phyloP scores from a whole-genome alignment of 768 basidiomycete species.

The Collybia sordida region DNA sequence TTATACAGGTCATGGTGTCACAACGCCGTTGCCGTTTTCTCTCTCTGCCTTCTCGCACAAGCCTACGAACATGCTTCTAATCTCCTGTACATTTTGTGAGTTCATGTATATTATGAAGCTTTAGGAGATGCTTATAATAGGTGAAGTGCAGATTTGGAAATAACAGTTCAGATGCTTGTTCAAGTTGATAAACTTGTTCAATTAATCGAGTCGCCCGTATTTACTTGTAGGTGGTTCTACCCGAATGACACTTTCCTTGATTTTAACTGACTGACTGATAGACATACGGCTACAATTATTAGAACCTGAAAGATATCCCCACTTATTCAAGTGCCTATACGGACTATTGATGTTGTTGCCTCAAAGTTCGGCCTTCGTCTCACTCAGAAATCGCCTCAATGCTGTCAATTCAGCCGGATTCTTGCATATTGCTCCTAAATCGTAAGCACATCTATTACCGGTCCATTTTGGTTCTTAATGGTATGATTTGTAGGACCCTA shows the following conservation, averaged over 20 bases:
- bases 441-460: slow-evolving; percentile 45
- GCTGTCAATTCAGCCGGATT: slow-evolving; percentile 96
- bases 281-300: slow-evolving; percentile 90
- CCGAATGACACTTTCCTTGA: neutral
- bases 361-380: slow-evolving; percentile 95
- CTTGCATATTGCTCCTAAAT: slow-evolving; percentile 83
- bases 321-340: slow-evolving; percentile 96
- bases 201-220: slow-evolving; percentile 96
- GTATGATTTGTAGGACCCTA: slow-evolving; percentile 19
- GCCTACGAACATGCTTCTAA: slow-evolving; percentile 99
- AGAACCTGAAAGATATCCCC: slow-evolving; percentile 95
- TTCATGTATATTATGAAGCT: neutral
- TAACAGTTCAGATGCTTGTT: slow-evolving; percentile 91
- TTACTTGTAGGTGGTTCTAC: slow-evolving; percentile 71
- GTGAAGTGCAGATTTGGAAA: slow-evolving; percentile 89
- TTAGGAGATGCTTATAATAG: slow-evolving; percentile 1
- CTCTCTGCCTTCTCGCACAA: slow-evolving; percentile 93
- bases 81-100: slow-evolving; percentile 90
- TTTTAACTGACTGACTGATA: slow-evolving; percentile 23
- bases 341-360: slow-evolving; percentile 96
- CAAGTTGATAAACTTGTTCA: slow-evolving; percentile 98
- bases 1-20: slow-evolving; percentile 99
- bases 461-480: neutral
- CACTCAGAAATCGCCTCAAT: slow-evolving; percentile 89
- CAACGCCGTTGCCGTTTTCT: slow-evolving; percentile 95